phyloP scores from a whole-genome alignment of 345 rosid species.

The Salix caprea region DNA sequence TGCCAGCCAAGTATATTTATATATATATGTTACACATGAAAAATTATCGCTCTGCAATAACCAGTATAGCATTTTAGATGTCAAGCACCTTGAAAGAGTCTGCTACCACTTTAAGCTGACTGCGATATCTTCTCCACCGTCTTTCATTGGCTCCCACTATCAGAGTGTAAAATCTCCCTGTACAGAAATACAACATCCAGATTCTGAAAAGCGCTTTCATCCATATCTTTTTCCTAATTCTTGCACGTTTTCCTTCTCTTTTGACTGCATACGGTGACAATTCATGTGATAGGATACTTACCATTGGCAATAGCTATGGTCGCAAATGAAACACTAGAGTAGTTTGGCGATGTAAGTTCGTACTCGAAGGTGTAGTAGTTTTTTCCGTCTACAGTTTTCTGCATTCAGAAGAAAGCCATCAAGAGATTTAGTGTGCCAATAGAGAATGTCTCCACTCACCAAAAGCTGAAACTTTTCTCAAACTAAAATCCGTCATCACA shows the following conservation, averaged over 20 bases:
- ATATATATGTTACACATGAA: background rate
- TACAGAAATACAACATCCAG: background rate
- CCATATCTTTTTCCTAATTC: background rate
- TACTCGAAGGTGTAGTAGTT: constrained; percentile 81
- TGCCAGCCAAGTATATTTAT: background rate
- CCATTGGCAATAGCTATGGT: constrained; percentile 49
- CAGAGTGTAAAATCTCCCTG: constrained; percentile 10
- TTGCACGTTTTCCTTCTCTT: background rate
- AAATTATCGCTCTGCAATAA: background rate
- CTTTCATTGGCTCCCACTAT: constrained; percentile 23
- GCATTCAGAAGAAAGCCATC: constrained; percentile 19
- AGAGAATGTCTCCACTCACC: background rate
- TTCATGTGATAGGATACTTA: background rate
- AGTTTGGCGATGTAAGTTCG: constrained; percentile 61
- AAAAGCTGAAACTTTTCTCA: background rate
- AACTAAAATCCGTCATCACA: background rate
- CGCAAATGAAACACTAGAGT: constrained; percentile 58
- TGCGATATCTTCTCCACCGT: constrained; percentile 11
- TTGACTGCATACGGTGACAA: background rate
- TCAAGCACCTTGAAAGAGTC: constrained; percentile 19
- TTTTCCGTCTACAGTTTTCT: constrained; percentile 64
- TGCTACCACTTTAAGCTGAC: constrained; percentile 7
- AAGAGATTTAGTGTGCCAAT: background rate
- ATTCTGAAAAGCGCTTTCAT: background rate
- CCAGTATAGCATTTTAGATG: background rate